These are phyloP conservation scores for Apiotrichum domesticum DNA, from an alignment of 1,284 basidiomycete genomes.

Conservation along the genomic window DNA sequence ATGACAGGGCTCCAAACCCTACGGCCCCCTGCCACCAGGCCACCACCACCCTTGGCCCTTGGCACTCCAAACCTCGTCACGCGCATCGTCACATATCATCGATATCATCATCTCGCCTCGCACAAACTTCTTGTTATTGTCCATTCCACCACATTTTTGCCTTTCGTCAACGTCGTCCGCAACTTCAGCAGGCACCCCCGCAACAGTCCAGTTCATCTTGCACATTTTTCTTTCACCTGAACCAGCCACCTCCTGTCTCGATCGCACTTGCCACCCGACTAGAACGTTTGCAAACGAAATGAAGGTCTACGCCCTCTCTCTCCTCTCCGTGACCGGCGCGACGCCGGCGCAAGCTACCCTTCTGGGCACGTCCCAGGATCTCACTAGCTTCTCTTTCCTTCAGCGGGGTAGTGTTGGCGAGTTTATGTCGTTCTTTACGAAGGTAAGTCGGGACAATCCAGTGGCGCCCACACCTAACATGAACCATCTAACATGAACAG, in stretches of 20 bases:
- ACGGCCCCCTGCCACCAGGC: no score
- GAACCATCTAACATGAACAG: constrained; percentile 35
- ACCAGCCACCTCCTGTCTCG: background rate
- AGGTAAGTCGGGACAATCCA: constrained; percentile 54
- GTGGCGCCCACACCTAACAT: background rate
- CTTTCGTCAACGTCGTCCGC: no score
- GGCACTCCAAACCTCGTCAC: no score
- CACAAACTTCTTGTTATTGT: no score
- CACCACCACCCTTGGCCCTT: no score
- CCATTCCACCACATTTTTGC: no score
- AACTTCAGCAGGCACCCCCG: no score
- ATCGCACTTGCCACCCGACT: background rate
- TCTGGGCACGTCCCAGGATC: constrained; percentile 70
- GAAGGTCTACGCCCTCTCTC: constrained; percentile 53
- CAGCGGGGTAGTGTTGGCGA: constrained; percentile 93
- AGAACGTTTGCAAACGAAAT: constrained; percentile 26
- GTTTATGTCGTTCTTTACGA: constrained; percentile 83
- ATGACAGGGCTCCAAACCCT: no score
- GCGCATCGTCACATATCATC: no score
- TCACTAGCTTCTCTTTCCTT: constrained; percentile 91
- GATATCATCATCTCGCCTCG: no score
- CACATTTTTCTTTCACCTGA: background rate
- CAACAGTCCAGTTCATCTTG: no score
- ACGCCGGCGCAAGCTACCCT: constrained; percentile 52
- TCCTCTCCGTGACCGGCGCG: constrained; percentile 45